These are phyloP conservation scores for Leersia perrieri DNA, from an alignment of 176 grass and related monocot species.

Conservation along the genomic window DNA sequence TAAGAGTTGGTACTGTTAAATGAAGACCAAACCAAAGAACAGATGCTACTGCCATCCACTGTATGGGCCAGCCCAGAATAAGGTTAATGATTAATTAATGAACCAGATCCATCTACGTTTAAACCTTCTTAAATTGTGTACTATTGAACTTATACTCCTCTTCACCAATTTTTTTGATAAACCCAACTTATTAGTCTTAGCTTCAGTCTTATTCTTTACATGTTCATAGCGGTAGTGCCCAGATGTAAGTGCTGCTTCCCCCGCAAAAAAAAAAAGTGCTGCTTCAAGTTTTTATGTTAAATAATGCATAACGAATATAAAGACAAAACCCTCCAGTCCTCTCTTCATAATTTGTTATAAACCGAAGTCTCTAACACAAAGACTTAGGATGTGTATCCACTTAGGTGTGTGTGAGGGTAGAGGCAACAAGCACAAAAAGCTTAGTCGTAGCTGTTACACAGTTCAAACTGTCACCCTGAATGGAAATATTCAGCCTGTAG, in stretches of 20 bases:
- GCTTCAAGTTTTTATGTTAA: not conserved
- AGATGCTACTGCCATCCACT: constrained; percentile 49
- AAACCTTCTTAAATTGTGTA: constrained; percentile 13
- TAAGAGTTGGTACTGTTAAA: constrained; percentile 41
- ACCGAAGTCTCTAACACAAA: not conserved
- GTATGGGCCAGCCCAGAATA: constrained; percentile 41
- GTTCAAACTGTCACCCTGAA: not conserved
- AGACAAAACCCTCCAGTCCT: not conserved
- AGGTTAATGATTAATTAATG: constrained; percentile 39
- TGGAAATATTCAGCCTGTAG: not conserved
- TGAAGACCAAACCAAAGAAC: constrained; percentile 46
- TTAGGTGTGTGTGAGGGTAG: not conserved
- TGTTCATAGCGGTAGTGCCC: not conserved
- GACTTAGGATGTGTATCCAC: not conserved
- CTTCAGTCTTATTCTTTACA: not conserved
- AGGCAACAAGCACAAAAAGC: not conserved
- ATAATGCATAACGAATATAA: not conserved
- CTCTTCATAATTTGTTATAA: not conserved
- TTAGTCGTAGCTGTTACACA: not conserved
- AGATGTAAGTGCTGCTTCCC: not conserved
- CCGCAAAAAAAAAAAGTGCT: too few species aligned
- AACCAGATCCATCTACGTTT: constrained; percentile 18
- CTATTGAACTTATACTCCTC: constrained; percentile 3
- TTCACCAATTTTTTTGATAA: constrained; percentile 13
- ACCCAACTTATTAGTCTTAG: not conserved